Conservation (phyloP, 2,329 filamentous ascomycete genomes). For the Aspergillus tamarii region DNA sequence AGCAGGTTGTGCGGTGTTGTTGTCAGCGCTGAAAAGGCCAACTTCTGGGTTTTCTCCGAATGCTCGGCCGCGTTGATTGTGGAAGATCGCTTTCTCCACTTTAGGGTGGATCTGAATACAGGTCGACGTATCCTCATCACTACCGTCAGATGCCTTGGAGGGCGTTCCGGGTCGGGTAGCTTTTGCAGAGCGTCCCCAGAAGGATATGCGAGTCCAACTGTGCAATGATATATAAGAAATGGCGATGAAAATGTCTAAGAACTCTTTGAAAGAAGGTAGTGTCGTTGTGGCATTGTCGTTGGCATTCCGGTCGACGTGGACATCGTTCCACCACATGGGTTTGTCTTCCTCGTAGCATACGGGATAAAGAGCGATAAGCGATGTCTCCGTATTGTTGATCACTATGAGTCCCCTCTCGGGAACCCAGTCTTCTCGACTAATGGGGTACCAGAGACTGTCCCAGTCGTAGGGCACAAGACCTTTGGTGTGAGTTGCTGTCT, state of each 20-base stretch:
- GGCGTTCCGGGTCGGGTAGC: too few relatives aligned
- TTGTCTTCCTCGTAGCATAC: not conserved
- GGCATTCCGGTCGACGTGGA: not conserved
- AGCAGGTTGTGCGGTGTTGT: not conserved
- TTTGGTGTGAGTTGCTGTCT: not conserved
- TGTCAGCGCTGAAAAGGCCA: not conserved
- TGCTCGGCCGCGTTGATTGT: slow-evolving; percentile 13
- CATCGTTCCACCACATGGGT: not conserved
- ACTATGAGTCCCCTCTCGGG: not conserved
- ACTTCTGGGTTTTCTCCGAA: not conserved
- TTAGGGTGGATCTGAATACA: slow-evolving; percentile 9
- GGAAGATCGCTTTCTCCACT: slow-evolving; percentile 19
- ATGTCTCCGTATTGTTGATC: not conserved
- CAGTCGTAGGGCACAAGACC: not conserved
- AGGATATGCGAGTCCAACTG: not conserved
- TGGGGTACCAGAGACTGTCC: not conserved
- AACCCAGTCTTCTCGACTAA: not conserved
- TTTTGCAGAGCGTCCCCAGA: not conserved
- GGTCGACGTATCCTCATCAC: not conserved
- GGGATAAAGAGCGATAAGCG: not conserved
- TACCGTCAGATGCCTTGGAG: not conserved
- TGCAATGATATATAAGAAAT: not conserved
- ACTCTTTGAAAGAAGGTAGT: not conserved
- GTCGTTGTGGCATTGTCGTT: not conserved
- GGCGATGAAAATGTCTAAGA: not conserved